Evolutionary conservation across 352 stramenopile species (phyloP).

Genomic region (Globisporangium solare): DNA sequence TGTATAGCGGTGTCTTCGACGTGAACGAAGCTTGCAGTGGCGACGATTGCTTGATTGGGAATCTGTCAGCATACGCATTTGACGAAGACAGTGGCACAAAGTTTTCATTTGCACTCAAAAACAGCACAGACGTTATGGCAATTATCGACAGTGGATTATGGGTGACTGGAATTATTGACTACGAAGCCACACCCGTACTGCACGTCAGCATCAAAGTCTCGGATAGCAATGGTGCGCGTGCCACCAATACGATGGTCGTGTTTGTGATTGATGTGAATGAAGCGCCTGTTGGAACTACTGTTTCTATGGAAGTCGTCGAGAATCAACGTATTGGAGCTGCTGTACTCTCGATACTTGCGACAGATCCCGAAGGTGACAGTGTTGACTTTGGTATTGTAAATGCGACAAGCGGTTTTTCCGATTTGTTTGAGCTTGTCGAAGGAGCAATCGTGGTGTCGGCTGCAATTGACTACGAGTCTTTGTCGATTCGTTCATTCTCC

Average conservation of each 20-base stretch:
- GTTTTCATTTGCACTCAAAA: slow-evolving; percentile 26
- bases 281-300: slow-evolving; percentile 18
- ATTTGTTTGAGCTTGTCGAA: slow-evolving; percentile 7
- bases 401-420: slow-evolving; percentile 7
- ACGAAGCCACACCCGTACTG: slow-evolving; percentile 3
- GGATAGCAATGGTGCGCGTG: slow-evolving; percentile 18
- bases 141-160: slow-evolving; percentile 6
- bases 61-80: slow-evolving; percentile 29
- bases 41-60: slow-evolving; percentile 36
- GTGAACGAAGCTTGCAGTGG: slow-evolving; percentile 43
- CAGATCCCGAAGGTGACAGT: slow-evolving; percentile 38
- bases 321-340: slow-evolving; percentile 28
- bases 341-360: slow-evolving; percentile 17
- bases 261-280: slow-evolving; percentile 30
- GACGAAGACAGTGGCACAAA: slow-evolving; percentile 41
- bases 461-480: slow-evolving; percentile 8
- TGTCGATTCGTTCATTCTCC: slow-evolving; percentile 19
- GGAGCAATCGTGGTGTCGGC: background rate
- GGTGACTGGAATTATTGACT: slow-evolving; percentile 3
- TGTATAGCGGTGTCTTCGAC: slow-evolving; percentile 35
- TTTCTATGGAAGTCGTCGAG: slow-evolving; percentile 27
- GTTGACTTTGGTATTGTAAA: slow-evolving; percentile 12
- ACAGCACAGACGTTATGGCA: slow-evolving; percentile 4
- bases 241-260: slow-evolving; percentile 16
- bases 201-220: slow-evolving; percentile 20